phyloP scores from a whole-genome alignment of 2,329 filamentous ascomycete genomes.

The Cryphonectria japonica region DNA sequence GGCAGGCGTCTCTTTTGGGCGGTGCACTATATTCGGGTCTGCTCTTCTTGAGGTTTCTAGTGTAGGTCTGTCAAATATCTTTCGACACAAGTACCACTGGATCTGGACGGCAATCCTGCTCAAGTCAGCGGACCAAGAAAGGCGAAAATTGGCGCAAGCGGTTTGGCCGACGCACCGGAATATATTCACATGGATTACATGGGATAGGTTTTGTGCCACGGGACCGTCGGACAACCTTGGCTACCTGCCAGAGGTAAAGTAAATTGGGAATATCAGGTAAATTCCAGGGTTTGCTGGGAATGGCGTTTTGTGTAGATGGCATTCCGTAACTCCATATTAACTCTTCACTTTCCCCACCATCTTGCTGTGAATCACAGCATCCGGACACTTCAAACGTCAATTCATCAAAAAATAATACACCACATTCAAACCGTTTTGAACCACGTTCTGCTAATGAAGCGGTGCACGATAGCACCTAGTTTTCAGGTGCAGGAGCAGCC shows the following conservation, averaged over 20 bases:
- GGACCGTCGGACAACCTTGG: conserved; percentile 9
- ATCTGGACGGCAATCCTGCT: conserved; percentile 16
- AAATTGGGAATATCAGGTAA: conserved; percentile 6
- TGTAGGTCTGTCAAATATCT: neutral
- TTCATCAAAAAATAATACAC: too few species aligned
- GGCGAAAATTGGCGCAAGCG: neutral
- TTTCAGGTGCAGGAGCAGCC: conserved; percentile 38
- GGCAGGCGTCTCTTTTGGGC: conserved; percentile 22
- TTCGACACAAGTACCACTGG: conserved; percentile 7
- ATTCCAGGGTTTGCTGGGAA: neutral
- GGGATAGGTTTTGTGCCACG: neutral
- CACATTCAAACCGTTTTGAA: neutral
- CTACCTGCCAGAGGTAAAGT: conserved; percentile 24
- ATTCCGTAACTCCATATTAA: neutral
- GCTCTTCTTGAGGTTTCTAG: conserved; percentile 16
- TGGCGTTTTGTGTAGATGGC: neutral
- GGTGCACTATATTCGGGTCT: conserved; percentile 23
- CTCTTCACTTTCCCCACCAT: neutral
- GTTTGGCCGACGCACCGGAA: conserved; percentile 14
- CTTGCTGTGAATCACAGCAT: neutral
- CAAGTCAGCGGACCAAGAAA: neutral
- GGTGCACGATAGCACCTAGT: conserved; percentile 21
- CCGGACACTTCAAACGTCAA: too few species aligned
- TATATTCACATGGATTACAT: conserved; percentile 15
- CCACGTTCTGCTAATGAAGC: neutral